phyloP scores from a whole-genome alignment of 345 rosid genomes.

The Eucalyptus viminalis region DNA sequence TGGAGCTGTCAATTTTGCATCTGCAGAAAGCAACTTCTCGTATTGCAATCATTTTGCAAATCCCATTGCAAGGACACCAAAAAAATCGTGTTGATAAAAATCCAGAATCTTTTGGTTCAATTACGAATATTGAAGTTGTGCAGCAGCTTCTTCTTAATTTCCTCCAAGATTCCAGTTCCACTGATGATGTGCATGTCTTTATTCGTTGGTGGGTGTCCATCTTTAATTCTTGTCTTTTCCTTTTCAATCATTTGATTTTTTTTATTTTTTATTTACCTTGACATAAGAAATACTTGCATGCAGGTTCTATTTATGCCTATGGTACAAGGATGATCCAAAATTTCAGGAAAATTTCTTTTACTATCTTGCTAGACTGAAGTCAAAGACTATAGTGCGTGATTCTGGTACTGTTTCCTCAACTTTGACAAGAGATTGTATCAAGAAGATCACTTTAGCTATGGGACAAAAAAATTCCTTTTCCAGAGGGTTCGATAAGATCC shows the following conservation, averaged over 20 bases:
- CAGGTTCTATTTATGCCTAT: conserved; percentile 92
- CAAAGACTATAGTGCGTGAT: conserved; percentile 73
- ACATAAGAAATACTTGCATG: conserved; percentile 5
- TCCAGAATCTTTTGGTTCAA: conserved; percentile 25
- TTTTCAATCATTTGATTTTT: conserved; percentile 3
- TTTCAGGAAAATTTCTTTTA: conserved; percentile 57
- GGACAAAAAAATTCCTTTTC: conserved; percentile 91
- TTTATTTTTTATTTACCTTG: not conserved
- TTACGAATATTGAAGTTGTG: conserved; percentile 56
- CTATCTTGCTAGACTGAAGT: conserved; percentile 69
- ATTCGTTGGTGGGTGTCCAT: conserved; percentile 65
- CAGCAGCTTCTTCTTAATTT: conserved; percentile 89
- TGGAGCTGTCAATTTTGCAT: conserved; percentile 82
- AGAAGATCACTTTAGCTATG: conserved; percentile 75
- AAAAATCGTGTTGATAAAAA: conserved; percentile 14
- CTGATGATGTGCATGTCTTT: conserved; percentile 71
- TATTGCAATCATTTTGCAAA: conserved; percentile 67
- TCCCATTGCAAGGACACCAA: conserved; percentile 36
- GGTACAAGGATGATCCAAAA: conserved; percentile 90
- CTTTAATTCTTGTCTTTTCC: not conserved
- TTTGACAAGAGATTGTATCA: conserved; percentile 59
- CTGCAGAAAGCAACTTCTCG: conserved; percentile 79
- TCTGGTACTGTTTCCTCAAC: conserved; percentile 46
- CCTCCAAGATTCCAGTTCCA: conserved; percentile 77
- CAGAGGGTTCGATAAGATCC: conserved; percentile 96